A percentile compares a stretch with the other conserved stretches of the same genome.
Evolutionary conservation across 129 eudicot genomes (phyloP).

Genomic region (Flaveria brownii): DNA sequence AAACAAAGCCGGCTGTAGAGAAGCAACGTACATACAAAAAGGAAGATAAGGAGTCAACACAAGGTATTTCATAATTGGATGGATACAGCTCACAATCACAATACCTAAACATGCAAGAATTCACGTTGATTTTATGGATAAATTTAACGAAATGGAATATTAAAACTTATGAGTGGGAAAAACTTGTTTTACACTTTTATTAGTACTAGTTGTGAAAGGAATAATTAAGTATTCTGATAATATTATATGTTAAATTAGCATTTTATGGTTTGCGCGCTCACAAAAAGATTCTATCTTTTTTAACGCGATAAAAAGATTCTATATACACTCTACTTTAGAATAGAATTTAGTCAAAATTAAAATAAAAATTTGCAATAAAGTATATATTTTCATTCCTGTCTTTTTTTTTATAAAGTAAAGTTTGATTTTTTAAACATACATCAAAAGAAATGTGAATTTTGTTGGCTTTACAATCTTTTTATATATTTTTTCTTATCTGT

Average conservation of each 20-base stretch:
- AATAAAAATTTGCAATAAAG: too few relatives aligned
- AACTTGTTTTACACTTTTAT: too few relatives aligned
- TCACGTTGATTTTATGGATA: not conserved
- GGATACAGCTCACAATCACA: not conserved
- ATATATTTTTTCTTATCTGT: too few relatives aligned
- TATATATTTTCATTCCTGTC: too few relatives aligned
- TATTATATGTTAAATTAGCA: not conserved
- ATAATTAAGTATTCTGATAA: not conserved
- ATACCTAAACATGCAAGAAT: not conserved
- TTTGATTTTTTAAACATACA: too few relatives aligned
- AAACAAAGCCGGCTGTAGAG: not conserved
- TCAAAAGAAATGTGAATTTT: too few relatives aligned
- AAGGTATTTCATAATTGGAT: not conserved
- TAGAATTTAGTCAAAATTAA: too few relatives aligned
- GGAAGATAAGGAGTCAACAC: not conserved
- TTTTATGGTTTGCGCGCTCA: not conserved
- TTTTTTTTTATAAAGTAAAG: too few relatives aligned
- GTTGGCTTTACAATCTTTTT: too few relatives aligned
- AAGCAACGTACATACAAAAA: not conserved
- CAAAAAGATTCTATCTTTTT: too few relatives aligned
- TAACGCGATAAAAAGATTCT: too few relatives aligned
- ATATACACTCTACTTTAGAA: not conserved
- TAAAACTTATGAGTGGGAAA: not conserved
- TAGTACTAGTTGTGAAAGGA: not conserved
- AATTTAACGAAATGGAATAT: not conserved